Percentiles rank a stretch among this genome's conserved stretches.
phyloP scores from a whole-genome alignment of 2,329 filamentous ascomycete species.

The Sporothrix curviconia region DNA sequence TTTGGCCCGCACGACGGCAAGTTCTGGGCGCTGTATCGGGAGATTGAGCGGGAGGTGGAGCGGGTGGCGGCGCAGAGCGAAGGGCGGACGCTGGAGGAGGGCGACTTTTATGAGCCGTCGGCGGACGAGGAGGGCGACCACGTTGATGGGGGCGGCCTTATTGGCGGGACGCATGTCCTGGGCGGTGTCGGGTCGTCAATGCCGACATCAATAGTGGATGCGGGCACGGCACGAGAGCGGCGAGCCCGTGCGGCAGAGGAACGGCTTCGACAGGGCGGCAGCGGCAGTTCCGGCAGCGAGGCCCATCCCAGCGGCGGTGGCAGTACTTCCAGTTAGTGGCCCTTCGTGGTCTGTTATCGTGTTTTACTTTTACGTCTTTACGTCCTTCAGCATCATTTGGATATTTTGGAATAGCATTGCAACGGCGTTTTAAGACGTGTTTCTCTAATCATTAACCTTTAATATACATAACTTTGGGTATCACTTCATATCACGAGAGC shows the following conservation, averaged over 20 bases:
- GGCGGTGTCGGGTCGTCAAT: conserved; percentile 43
- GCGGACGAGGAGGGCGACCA: conserved; percentile 47
- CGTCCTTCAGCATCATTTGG: too few species aligned
- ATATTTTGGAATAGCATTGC: not conserved
- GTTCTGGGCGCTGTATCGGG: conserved; percentile 84
- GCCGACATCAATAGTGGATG: not conserved
- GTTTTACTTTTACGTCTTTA: not conserved
- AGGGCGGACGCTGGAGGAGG: conserved; percentile 54
- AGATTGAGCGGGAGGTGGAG: conserved; percentile 83
- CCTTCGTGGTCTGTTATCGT: not conserved
- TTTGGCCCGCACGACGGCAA: conserved; percentile 73
- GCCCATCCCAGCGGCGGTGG: not conserved
- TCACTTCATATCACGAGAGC: too few species aligned
- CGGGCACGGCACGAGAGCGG: conserved; percentile 56
- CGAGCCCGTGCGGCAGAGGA: conserved; percentile 70
- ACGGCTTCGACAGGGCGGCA: conserved; percentile 43
- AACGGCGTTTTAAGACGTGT: not conserved
- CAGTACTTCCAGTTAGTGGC: not conserved
- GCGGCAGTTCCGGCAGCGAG: not conserved
- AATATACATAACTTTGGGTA: not conserved
- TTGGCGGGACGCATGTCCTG: conserved; percentile 70
- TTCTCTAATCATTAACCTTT: not conserved
- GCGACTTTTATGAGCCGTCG: conserved; percentile 51
- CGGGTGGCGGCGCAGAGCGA: conserved; percentile 61
- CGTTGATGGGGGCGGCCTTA: conserved; percentile 69